Percentiles rank a stretch among this genome's conserved stretches.
Conservation (phyloP, 768 basidiomycete genomes). For the Lactarius evosmus region DNA sequence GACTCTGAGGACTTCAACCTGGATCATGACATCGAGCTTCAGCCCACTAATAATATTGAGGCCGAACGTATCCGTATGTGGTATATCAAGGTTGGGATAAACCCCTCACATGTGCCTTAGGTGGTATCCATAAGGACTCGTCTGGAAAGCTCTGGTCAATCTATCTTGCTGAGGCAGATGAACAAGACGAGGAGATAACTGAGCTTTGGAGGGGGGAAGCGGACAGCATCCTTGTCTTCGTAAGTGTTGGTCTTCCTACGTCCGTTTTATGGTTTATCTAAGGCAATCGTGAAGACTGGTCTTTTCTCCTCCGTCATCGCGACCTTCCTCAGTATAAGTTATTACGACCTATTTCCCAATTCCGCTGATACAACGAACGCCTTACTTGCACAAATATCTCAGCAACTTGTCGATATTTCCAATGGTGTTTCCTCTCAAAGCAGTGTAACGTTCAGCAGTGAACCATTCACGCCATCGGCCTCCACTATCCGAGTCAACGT, state of each 20-base stretch:
- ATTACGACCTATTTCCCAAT: background rate
- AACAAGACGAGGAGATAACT: background rate
- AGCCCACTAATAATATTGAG: background rate
- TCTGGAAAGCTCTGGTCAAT: slow-evolving; percentile 2
- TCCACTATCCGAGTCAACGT: background rate
- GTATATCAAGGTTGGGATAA: background rate
- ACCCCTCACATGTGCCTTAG: background rate
- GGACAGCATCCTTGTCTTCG: background rate
- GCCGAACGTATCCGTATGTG: background rate
- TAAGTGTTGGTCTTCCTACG: background rate
- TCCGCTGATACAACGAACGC: background rate
- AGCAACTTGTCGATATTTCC: background rate
- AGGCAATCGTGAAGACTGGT: background rate
- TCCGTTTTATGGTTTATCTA: background rate
- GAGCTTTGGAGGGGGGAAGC: background rate
- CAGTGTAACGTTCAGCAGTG: too few relatives aligned
- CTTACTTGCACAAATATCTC: background rate
- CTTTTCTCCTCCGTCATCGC: slow-evolving; percentile 3
- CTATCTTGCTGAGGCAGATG: background rate
- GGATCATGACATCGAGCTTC: background rate
- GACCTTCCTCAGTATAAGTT: background rate
- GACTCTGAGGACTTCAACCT: too few relatives aligned
- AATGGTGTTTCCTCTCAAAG: background rate
- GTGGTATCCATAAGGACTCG: background rate
- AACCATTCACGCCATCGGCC: background rate